A percentile compares a stretch with the other conserved stretches of the same genome.
Conservation (phyloP, 495 filamentous ascomycete genomes). For the Tetracladium marchalianum region DNA sequence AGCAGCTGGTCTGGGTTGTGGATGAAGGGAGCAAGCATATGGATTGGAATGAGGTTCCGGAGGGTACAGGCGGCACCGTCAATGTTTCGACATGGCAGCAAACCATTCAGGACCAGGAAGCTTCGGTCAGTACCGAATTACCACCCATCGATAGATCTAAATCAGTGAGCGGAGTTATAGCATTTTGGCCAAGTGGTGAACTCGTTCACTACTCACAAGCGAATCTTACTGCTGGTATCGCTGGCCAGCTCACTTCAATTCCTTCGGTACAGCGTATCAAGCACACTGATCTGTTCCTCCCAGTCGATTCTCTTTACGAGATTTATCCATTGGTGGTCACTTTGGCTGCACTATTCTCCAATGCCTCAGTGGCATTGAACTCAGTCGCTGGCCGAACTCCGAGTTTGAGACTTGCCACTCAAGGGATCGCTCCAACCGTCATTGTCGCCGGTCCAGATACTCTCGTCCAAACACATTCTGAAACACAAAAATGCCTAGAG, state of each 20-base stretch:
- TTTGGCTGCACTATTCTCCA: slow-evolving; percentile 71
- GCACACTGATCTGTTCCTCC: slow-evolving; percentile 73
- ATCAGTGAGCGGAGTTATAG: slow-evolving; percentile 43
- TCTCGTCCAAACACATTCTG: slow-evolving; percentile 52
- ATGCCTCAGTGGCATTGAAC: slow-evolving; percentile 80
- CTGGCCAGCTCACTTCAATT: slow-evolving; percentile 63
- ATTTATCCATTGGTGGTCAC: slow-evolving; percentile 73
- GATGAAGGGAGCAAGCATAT: slow-evolving; percentile 86
- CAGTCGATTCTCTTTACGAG: slow-evolving; percentile 70
- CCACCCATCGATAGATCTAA: slow-evolving; percentile 34
- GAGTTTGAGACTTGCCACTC: slow-evolving; percentile 61
- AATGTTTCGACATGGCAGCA: slow-evolving; percentile 85
- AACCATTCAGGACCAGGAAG: slow-evolving; percentile 53
- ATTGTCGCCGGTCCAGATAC: slow-evolving; percentile 70
- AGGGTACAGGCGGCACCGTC: slow-evolving; percentile 57
- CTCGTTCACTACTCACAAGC: slow-evolving; percentile 67
- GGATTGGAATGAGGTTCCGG: slow-evolving; percentile 75
- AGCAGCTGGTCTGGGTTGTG: slow-evolving; percentile 85
- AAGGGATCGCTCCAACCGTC: slow-evolving; percentile 69
- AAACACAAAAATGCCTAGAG: slow-evolving; percentile 27
- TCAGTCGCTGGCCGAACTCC: slow-evolving; percentile 65
- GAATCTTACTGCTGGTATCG: slow-evolving; percentile 74
- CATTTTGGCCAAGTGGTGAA: slow-evolving; percentile 58
- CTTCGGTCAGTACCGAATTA: slow-evolving; percentile 33
- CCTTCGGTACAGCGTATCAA: slow-evolving; percentile 63